Percentiles rank a stretch among this genome's conserved stretches.
These are phyloP conservation scores for Yarrowia galli DNA, from an alignment of 1,139 yeast species.

Conservation along the genomic window DNA sequence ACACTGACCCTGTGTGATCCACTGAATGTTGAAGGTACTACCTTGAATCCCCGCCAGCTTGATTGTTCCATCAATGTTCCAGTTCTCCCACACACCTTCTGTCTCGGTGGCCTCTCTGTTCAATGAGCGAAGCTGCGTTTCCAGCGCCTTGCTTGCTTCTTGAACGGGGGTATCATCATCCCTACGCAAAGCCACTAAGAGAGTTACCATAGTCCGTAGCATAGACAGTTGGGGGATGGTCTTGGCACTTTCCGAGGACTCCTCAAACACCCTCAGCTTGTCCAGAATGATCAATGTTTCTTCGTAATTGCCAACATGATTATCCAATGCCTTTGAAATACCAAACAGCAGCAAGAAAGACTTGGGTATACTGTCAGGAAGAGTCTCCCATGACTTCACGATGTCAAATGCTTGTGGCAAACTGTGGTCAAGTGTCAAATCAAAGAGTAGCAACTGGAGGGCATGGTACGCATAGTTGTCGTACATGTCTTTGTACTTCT, in stretches of 20 bases:
- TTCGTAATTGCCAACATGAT: slow-evolving; percentile 1
- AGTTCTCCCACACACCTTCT: slow-evolving; percentile 39
- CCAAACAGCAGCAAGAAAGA: slow-evolving; percentile 6
- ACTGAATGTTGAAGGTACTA: slow-evolving; percentile 20
- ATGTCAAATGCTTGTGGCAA: slow-evolving; percentile 16
- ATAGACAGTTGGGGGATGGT: slow-evolving; percentile 9
- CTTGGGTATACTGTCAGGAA: slow-evolving; percentile 28
- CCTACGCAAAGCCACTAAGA: slow-evolving; percentile 2
- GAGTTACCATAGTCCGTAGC: background rate
- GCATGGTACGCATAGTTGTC: slow-evolving; percentile 13
- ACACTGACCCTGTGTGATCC: slow-evolving; percentile 39
- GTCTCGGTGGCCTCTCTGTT: slow-evolving; percentile 6
- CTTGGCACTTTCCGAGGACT: background rate
- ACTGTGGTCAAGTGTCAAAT: slow-evolving; percentile 4
- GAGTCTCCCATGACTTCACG: background rate
- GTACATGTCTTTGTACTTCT: background rate
- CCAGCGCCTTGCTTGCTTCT: slow-evolving; percentile 12
- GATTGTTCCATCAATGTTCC: slow-evolving; percentile 37
- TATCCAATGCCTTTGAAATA: background rate
- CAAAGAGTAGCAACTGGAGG: slow-evolving; percentile 6
- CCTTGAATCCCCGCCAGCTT: background rate
- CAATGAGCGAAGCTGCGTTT: slow-evolving; percentile 7
- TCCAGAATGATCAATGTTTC: background rate
- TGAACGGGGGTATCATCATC: background rate
- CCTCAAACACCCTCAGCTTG: background rate